These are phyloP conservation scores for Vitis hybrid DNA, from an alignment of 177 flowering plant species.

Conservation along the genomic window DNA sequence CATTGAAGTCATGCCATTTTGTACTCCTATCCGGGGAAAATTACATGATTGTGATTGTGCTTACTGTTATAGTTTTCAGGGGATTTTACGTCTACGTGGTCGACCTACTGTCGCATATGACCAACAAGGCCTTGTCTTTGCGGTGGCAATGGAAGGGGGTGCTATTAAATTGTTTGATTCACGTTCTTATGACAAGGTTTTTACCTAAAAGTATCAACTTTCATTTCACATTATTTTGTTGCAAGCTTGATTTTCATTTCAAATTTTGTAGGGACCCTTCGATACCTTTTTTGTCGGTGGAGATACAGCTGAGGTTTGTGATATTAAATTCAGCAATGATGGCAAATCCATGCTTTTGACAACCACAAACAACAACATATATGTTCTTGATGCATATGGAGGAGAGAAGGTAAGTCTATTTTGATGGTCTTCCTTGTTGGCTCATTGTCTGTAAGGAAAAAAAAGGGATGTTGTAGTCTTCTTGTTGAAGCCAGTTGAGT, in stretches of 20 bases:
- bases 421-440: slow-evolving; percentile 1
- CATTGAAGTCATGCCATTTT: background rate
- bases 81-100: slow-evolving; percentile 86
- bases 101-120: slow-evolving; percentile 97
- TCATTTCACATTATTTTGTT: background rate
- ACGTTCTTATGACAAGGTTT: slow-evolving; percentile 96
- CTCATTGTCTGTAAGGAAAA: background rate
- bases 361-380: slow-evolving; percentile 76
- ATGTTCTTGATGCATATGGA: slow-evolving; percentile 93
- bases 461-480: no score
- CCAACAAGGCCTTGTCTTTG: slow-evolving; percentile 99
- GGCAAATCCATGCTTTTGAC: slow-evolving; percentile 96
- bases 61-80: slow-evolving; percentile 78
- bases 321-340: slow-evolving; percentile 97
- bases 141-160: slow-evolving; percentile 99
- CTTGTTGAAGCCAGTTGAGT: background rate
- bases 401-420: slow-evolving; percentile 79
- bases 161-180: slow-evolving; percentile 98
- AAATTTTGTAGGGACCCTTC: slow-evolving; percentile 77
- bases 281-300: slow-evolving; percentile 97
- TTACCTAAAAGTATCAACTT: background rate
- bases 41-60: slow-evolving; percentile 31
- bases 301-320: slow-evolving; percentile 92
- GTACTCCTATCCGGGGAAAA: background rate
- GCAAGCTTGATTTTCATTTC: no score